Evolutionary conservation across 306 rosid species (phyloP).

Genomic region (Inga oerstediana): DNA sequence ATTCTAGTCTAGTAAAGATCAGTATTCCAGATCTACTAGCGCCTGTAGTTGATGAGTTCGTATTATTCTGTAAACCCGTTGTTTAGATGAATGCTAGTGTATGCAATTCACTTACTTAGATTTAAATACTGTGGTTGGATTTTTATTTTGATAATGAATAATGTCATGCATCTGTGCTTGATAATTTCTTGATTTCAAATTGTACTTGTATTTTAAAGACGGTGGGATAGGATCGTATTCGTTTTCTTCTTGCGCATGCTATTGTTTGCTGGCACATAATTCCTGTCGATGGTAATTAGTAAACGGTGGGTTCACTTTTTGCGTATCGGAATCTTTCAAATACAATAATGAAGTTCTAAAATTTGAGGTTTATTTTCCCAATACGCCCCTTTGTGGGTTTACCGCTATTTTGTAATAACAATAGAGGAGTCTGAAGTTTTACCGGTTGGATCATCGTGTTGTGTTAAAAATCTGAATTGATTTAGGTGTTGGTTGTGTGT

Average conservation of each 20-base stretch:
- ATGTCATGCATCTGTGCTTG: not conserved
- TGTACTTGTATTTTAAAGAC: not conserved
- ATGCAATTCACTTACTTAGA: not conserved
- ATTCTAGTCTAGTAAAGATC: not conserved
- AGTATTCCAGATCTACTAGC: not conserved
- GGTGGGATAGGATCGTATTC: too few species aligned
- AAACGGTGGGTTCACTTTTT: too few species aligned
- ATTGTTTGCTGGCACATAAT: too few species aligned
- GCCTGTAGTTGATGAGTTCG: not conserved
- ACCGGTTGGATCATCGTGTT: not conserved
- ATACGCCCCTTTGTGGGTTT: not conserved
- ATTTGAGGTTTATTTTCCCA: too few species aligned
- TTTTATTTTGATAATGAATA: not conserved
- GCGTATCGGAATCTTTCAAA: too few species aligned
- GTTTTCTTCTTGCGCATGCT: too few species aligned
- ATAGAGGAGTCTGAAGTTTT: not conserved
- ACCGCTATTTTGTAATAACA: not conserved
- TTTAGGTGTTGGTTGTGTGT: too few species aligned
- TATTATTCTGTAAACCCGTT: not conserved
- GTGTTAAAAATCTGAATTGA: not conserved
- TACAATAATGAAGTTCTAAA: too few species aligned
- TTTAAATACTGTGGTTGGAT: not conserved
- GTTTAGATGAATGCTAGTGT: not conserved
- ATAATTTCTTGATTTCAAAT: not conserved
- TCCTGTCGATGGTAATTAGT: too few species aligned